These are phyloP conservation scores for Phaeophleospora eucalypticola DNA, from an alignment of 2,329 filamentous ascomycete species.

Conservation along the genomic window DNA sequence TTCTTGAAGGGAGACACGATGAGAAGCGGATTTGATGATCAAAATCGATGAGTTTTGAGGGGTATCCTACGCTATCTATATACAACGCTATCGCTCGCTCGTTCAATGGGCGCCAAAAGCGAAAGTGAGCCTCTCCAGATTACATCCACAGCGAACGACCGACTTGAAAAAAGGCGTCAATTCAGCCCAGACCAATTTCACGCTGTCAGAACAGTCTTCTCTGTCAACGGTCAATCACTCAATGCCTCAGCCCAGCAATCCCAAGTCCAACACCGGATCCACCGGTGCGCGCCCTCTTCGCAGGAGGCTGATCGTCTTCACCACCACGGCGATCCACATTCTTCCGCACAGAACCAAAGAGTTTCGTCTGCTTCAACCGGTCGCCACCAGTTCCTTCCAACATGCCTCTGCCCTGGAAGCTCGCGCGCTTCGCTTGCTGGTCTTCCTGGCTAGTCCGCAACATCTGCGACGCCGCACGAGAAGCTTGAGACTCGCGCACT, in stretches of 20 bases:
- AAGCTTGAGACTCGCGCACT: conserved; percentile 70
- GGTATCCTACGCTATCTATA: too few relatives aligned
- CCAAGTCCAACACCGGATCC: conserved; percentile 34
- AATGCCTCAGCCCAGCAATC: conserved; percentile 26
- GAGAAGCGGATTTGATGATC: too few relatives aligned
- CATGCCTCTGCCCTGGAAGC: conserved; percentile 36
- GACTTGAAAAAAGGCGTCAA: too few relatives aligned
- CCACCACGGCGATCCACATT: conserved; percentile 35
- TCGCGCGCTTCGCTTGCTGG: conserved; percentile 33
- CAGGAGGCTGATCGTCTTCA: conserved; percentile 31
- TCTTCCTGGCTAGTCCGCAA: conserved; percentile 44
- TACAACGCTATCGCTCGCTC: too few relatives aligned
- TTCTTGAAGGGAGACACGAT: too few relatives aligned
- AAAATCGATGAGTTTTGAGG: too few relatives aligned
- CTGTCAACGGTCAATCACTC: too few relatives aligned
- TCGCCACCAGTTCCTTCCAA: conserved; percentile 12
- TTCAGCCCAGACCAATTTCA: too few relatives aligned
- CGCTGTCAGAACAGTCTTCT: too few relatives aligned
- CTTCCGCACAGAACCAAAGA: conserved; percentile 61
- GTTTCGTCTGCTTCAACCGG: conserved; percentile 54
- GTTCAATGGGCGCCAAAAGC: too few relatives aligned
- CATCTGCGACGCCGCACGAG: conserved; percentile 68
- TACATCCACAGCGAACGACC: too few relatives aligned
- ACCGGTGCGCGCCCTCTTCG: conserved; percentile 50
- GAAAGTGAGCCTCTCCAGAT: too few relatives aligned